These are phyloP conservation scores for Aspergillus pseudoviridinutans DNA, from an alignment of 2,329 filamentous ascomycete species.

Conservation along the genomic window DNA sequence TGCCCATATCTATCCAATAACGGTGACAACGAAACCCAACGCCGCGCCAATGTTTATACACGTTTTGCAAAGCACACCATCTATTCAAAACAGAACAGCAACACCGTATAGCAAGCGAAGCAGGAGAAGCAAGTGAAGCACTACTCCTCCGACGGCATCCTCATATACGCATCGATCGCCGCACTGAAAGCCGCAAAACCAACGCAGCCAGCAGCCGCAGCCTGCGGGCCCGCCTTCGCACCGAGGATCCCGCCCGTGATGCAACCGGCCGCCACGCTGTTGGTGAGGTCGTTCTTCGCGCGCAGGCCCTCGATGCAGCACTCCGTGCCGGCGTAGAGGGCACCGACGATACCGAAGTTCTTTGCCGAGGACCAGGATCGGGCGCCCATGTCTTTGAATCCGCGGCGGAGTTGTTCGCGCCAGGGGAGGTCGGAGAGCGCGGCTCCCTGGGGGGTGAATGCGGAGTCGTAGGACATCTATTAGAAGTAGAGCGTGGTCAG, in stretches of 20 bases:
- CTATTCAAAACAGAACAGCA: background rate
- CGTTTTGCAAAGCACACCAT: background rate
- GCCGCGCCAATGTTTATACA: background rate
- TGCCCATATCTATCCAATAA: background rate
- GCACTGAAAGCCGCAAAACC: conserved; percentile 92
- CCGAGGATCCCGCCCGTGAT: conserved; percentile 87
- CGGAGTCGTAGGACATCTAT: conserved; percentile 97
- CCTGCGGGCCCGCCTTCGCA: conserved; percentile 82
- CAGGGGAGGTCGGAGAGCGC: conserved; percentile 66
- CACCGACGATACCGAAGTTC: conserved; percentile 92
- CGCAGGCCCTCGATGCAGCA: conserved; percentile 88
- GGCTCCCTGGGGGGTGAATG: conserved; percentile 60
- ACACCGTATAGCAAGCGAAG: background rate
- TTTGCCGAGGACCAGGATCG: conserved; percentile 79
- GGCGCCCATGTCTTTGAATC: conserved; percentile 92
- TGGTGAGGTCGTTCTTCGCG: conserved; percentile 89
- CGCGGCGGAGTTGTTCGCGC: conserved; percentile 74
- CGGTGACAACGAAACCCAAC: background rate
- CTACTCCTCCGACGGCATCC: conserved; percentile 55
- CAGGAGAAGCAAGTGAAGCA: background rate
- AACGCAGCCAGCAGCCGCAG: conserved; percentile 78
- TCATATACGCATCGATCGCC: conserved; percentile 89
- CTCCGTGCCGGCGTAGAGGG: conserved; percentile 87
- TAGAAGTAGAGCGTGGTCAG: background rate
- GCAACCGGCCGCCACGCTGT: conserved; percentile 84